Conservation (phyloP, 805 yeast species). For the Lipomyces sp. region DNA sequence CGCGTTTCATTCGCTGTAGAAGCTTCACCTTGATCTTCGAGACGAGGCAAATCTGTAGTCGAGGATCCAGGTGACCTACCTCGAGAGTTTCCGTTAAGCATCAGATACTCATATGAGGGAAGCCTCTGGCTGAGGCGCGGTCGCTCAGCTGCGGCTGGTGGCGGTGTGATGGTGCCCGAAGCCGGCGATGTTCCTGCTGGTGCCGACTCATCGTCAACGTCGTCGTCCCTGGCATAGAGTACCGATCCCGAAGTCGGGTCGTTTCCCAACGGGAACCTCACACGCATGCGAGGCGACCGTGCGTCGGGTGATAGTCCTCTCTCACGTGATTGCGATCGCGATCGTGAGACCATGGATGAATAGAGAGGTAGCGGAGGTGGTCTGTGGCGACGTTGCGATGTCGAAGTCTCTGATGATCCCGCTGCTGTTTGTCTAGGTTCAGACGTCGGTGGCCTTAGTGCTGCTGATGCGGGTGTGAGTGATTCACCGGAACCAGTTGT, state of each 20-base stretch:
- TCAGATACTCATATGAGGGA: background rate
- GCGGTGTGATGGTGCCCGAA: background rate
- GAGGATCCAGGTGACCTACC: background rate
- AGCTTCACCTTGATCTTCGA: background rate
- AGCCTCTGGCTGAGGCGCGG: background rate
- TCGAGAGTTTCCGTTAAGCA: background rate
- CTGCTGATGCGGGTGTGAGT: constrained; percentile 5
- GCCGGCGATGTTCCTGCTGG: background rate
- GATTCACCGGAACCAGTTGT: background rate
- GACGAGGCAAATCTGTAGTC: background rate
- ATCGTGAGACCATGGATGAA: constrained; percentile 35
- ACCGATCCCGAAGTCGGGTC: constrained; percentile 37
- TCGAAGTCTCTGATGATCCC: background rate
- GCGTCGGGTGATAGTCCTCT: constrained; percentile 29
- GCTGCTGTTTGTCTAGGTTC: background rate
- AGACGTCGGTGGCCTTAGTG: constrained; percentile 2
- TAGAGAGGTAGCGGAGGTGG: constrained; percentile 31
- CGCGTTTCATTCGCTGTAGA: background rate
- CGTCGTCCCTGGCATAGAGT: constrained; percentile 37
- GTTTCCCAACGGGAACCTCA: constrained; percentile 43
- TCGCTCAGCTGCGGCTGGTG: background rate
- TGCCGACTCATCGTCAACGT: background rate
- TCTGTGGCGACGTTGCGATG: constrained; percentile 18
- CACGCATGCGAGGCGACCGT: constrained; percentile 30
- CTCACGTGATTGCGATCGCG: constrained; percentile 32